Evolutionary conservation across 306 rosid species (phyloP).

Genomic region (Citrullus mucosospermus): DNA sequence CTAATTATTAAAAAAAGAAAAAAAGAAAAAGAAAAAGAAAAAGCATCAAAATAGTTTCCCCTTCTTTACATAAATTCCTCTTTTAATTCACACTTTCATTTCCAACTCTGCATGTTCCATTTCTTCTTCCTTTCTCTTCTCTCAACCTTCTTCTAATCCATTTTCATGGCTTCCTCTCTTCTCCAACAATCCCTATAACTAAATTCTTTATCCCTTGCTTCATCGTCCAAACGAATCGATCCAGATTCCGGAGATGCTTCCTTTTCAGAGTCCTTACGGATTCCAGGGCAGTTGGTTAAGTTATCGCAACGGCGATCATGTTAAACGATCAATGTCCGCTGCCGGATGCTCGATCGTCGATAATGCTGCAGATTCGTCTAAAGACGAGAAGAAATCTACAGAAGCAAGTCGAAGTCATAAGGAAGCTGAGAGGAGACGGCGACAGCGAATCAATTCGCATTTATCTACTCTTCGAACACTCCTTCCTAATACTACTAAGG

Average conservation of each 20-base stretch:
- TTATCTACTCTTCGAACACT: constrained; percentile 76
- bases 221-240: not conserved
- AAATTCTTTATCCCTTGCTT: not conserved
- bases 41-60: not conserved
- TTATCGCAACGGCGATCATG: not conserved
- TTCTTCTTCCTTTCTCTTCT: not conserved
- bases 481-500: constrained; percentile 64
- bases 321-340: constrained; percentile 13
- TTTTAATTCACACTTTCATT: not conserved
- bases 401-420: constrained; percentile 71
- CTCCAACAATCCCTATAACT: not conserved
- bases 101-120: not conserved
- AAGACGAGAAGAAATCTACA: constrained; percentile 31
- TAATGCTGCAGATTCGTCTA: constrained; percentile 18
- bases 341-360: constrained; percentile 18
- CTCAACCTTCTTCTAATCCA: not conserved
- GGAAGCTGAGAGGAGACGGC: constrained; percentile 89
- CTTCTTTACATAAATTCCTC: not conserved
- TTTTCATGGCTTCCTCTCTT: not conserved
- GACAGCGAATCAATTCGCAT: constrained; percentile 84
- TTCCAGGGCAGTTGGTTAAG: constrained; percentile 13
- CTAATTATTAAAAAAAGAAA: no score
- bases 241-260: constrained; percentile 19
- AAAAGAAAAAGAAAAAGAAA: not conserved
- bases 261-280: constrained; percentile 26